Conservation (phyloP, 202 grass and related monocot species). For the Cymbopogon flexuosus region DNA sequence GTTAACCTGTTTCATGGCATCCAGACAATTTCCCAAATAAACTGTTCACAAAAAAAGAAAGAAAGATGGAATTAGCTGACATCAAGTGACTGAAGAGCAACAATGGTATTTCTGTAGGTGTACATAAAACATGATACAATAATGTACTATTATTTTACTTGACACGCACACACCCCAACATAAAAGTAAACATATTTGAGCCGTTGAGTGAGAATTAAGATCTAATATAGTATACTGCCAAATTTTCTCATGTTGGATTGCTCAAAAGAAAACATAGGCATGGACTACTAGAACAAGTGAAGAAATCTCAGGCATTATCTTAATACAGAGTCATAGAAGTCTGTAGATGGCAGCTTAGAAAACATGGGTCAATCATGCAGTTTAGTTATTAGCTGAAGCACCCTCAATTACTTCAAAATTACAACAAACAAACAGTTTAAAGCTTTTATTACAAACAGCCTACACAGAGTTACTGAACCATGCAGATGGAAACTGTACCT, state of each 20-base stretch:
- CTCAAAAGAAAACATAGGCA: constrained; percentile 18
- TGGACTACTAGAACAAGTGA: not conserved
- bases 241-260: constrained; percentile 15
- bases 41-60: not conserved
- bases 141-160: constrained; percentile 17
- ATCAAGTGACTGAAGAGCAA: not conserved
- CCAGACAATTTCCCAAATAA: not conserved
- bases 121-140: not conserved
- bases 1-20: constrained; percentile 14
- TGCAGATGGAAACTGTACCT: not conserved
- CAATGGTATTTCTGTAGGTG: not conserved
- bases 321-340: not conserved
- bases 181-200: constrained; percentile 20
- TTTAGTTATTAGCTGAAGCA: not conserved
- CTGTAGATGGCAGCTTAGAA: not conserved
- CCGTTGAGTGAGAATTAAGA: not conserved
- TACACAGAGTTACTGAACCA: not conserved
- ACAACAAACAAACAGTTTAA: constrained; percentile 6
- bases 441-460: constrained; percentile 14
- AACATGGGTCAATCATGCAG: not conserved
- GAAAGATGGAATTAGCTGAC: not conserved
- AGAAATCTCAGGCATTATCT: not conserved
- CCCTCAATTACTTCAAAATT: not conserved
- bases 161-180: not conserved
- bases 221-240: not conserved